Conservation (phyloP, 768 basidiomycete genomes). For the Tephrocybe sp. region DNA sequence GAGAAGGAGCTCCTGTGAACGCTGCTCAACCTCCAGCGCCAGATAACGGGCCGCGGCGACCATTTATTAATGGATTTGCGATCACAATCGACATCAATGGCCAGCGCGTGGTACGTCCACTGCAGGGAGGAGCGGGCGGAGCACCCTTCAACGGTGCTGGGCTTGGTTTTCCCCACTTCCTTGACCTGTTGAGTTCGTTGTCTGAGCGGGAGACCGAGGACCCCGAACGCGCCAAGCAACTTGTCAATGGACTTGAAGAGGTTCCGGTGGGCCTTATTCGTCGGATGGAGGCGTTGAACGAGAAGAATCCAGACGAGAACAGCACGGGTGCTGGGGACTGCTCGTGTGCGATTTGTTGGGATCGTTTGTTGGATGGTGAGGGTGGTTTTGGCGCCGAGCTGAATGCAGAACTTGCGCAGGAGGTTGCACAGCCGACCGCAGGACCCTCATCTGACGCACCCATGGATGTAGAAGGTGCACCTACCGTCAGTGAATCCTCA, state of each 20-base stretch:
- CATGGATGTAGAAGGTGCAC: too few relatives aligned
- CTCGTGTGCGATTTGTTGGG: slow-evolving; percentile 80
- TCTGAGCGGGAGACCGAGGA: slow-evolving; percentile 49
- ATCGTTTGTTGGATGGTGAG: slow-evolving; percentile 54
- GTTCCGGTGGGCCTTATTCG: slow-evolving; percentile 68
- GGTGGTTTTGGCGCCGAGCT: slow-evolving; percentile 26
- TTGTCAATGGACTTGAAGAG: slow-evolving; percentile 63
- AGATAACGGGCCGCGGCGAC: slow-evolving; percentile 1
- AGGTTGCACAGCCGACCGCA: background rate
- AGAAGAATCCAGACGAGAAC: slow-evolving; percentile 31
- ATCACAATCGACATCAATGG: slow-evolving; percentile 21
- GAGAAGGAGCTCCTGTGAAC: slow-evolving; percentile 12
- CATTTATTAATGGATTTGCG: slow-evolving; percentile 20
- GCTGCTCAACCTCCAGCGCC: slow-evolving; percentile 7
- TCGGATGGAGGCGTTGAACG: slow-evolving; percentile 56
- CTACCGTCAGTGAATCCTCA: too few relatives aligned
- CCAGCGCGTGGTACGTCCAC: slow-evolving; percentile 13
- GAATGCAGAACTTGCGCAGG: slow-evolving; percentile 6
- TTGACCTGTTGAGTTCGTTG: slow-evolving; percentile 20
- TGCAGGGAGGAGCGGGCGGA: slow-evolving; percentile 8
- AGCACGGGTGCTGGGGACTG: slow-evolving; percentile 33
- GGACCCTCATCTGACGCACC: background rate
- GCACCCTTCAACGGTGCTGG: slow-evolving; percentile 2
- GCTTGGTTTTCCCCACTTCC: slow-evolving; percentile 16
- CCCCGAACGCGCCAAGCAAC: slow-evolving; percentile 62